Conservation (phyloP, 2,329 filamentous ascomycete genomes). For the Neonectria punicea region DNA sequence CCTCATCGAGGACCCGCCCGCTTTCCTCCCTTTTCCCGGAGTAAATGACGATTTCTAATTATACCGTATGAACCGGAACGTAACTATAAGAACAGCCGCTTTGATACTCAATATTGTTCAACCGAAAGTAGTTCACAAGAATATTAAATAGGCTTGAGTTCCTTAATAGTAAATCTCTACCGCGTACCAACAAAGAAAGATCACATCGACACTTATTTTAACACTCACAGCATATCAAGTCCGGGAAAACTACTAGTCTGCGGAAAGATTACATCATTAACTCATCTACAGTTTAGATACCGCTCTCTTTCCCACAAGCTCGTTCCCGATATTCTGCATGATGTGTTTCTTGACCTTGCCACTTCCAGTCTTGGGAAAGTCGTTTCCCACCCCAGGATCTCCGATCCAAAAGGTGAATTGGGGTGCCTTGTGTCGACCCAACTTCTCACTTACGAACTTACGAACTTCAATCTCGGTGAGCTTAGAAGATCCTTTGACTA, state of each 20-base stretch:
- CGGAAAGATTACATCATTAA: too few relatives aligned
- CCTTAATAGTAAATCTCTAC: too few relatives aligned
- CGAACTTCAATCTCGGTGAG: constrained; percentile 43
- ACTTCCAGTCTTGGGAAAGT: constrained; percentile 69
- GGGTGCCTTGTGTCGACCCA: constrained; percentile 72
- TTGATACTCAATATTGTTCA: too few relatives aligned
- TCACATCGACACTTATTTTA: too few relatives aligned
- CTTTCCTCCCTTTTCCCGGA: neutral
- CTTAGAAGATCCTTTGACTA: constrained; percentile 3
- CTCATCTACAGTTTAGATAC: too few relatives aligned
- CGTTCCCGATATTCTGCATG: constrained; percentile 8
- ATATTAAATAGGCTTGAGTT: too few relatives aligned
- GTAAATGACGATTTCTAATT: neutral
- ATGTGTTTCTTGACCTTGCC: constrained; percentile 57
- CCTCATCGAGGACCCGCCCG: neutral
- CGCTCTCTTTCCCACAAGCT: neutral
- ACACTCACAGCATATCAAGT: too few relatives aligned
- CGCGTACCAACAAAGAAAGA: too few relatives aligned
- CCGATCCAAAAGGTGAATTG: constrained; percentile 76
- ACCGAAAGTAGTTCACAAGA: too few relatives aligned
- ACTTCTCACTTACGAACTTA: constrained; percentile 64
- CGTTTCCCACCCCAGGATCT: constrained; percentile 59
- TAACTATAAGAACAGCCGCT: too few relatives aligned
- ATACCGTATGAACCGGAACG: too few relatives aligned
- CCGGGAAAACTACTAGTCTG: too few relatives aligned